Conservation (phyloP, 768 basidiomycete genomes). For the Cyathus striatus region DNA sequence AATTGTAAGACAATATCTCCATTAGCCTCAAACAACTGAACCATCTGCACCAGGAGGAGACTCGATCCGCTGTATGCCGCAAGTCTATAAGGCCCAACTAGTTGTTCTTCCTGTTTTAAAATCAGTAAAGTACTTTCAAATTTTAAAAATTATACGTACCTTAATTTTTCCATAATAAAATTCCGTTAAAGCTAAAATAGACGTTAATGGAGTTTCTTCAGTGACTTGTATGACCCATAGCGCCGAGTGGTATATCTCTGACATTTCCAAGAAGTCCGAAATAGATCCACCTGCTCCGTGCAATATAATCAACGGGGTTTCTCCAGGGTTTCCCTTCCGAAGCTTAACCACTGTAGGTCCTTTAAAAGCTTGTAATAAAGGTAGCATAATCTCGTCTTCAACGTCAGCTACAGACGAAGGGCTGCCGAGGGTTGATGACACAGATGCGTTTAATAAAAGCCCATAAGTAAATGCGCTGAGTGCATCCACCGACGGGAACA, state of each 20-base stretch:
- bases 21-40: too few species aligned
- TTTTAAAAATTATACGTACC: too few species aligned
- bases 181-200: conserved; percentile 1
- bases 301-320: conserved; percentile 2
- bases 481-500: neutral
- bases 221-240: conserved; percentile 11
- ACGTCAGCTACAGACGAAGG: too few species aligned
- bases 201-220: conserved; percentile 7
- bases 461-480: neutral
- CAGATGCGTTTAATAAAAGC: too few species aligned
- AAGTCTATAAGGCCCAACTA: too few species aligned
- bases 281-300: conserved; percentile 3
- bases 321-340: conserved; percentile 3
- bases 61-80: too few species aligned
- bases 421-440: neutral
- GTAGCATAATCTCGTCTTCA: neutral
- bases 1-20: too few species aligned
- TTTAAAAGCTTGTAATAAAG: neutral
- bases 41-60: too few species aligned
- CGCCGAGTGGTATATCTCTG: conserved; percentile 6
- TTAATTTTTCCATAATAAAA: conserved; percentile 6
- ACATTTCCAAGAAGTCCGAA: neutral
- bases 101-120: too few species aligned
- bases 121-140: too few species aligned
- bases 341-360: conserved; percentile 2